Evolutionary conservation across 257 asterid species (phyloP), one percentile per base, ranked within the genome.

Genomic region (Prunella vulgaris): DNA sequence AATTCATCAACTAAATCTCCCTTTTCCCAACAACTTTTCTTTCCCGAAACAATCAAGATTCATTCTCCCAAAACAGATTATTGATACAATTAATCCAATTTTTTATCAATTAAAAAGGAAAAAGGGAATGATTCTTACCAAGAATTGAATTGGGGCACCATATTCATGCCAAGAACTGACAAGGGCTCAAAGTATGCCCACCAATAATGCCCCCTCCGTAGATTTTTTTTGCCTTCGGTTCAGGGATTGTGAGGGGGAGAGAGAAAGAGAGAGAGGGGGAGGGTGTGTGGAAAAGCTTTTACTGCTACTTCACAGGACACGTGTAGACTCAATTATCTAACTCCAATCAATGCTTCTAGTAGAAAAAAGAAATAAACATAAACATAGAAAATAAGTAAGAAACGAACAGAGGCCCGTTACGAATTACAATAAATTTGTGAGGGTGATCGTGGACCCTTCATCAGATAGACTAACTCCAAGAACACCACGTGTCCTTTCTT

Each of bases 321-420:
- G 96, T 88, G 90, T 85, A 79, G 82, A 78, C 74, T 82, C 87
- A 83, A 79, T 86, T 82, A 88, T 92, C 96, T 56, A 80, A 85
- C 86, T 81, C 80, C 92, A 87, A 86, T 90, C 88, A 86, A 87
- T 86, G 88, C 84, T 33, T 64, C 58, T 71, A 37, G 38, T 71
- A 70, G 72, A 37, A 46, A 58, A 57, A 64, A 20, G 7, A 56
- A 62, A 72, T 66, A 22, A 76, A 56, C 14, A 62, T 24, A 76
- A n/a, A 56, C 14, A 62, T 24, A 6, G 49, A 33, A 51, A 30
- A 30, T 24, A 56, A 3, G 30, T 27, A 32, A 32, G 10, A 28
- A 5, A 30, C 10, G 42, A 10, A 4, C 13, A 59, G n/a, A n/a
- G n/a, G n/a, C 48, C 57, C 20, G 15, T 67, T 60, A 54, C 60